Evolutionary conservation across 1,284 basidiomycete species (phyloP), one percentile per base, ranked within the genome.

Genomic region (Puccinia horiana): DNA sequence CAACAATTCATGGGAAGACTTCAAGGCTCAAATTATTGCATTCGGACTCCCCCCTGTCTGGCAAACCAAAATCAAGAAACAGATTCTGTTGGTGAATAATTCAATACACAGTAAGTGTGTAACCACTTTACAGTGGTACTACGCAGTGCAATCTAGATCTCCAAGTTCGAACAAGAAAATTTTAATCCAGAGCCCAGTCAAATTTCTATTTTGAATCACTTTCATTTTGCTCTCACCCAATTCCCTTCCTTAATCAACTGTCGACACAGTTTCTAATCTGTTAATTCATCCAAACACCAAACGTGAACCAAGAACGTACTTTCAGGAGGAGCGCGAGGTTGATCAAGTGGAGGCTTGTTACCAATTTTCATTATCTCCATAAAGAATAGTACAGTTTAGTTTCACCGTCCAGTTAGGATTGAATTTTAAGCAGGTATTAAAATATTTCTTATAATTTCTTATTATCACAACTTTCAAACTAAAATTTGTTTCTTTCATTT

Each of bases 351-450:
- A 54, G 52, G 52, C 52, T 54, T 54, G 52, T 20, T 54, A n/a
- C 20, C 20, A 6, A 54, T 9, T 54, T 18, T 54, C 52, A 54
- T 54, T 54, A 54, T 54, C 52, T 54, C 52, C 52, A 54, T 54
- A 54, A 54, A n/a, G 52, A n/a, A 54, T 54, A 54, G 52, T 54
- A 54, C 52, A 54, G 52, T 54, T 54, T n/a, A 20, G 52, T 54
- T 54, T 54, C 52, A 54, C 23, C 23, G 52, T 54, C 52, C 52
- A 54, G 52, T 18, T 54, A 54, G 52, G 52, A 54, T 54, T 16
- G 52, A 54, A 54, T 54, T 54, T 54, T 54, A 54, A 54, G 52
- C 52, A 54, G 52, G 52, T 54, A n/a, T 54, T 54, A 54, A 54
- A 54, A 54, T 16, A 54, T 54, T 54, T 54, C 23, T 54, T 54